Base-by-base conservation (phyloP, 2,329 filamentous ascomycete genomes). In the Pyrenochaeta sp. region DNA sequence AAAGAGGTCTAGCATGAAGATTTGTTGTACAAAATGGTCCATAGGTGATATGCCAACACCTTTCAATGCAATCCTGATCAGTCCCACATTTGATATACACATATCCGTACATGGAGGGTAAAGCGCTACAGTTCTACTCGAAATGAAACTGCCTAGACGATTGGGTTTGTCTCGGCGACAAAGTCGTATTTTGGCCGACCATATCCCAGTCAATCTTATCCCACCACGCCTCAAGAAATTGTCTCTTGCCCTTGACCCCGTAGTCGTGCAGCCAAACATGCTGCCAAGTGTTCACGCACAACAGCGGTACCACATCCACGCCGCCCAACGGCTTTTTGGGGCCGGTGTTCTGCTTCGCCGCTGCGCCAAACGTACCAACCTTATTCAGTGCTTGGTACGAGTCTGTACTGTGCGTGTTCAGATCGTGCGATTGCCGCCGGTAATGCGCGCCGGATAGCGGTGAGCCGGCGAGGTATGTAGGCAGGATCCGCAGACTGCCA, bases 221-320 rank as follows among this genome's bases (percentile, higher is more conserved):
- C 95, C 95, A 99, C 94, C 94, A 98, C 42, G 84, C 84, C 74
- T 91, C 85, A 52, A 93, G 83, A 77, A 87, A 99, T 51, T 82
- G 79, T 52, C 83, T 82, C 87, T 97, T 99, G 49, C 92, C 92
- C 44, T 82, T 84, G 54, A 89, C 77, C 5, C 90, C 90, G 78
- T 91, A 97, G 77, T 98, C 93, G 54, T 86, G 85, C 76, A 98
- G 81, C 87, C 91, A 99, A 8, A 90, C 89, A 79, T 98, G 95
- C 82, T 98, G 90, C 95, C 95, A 99, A 5, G 93, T 97, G 80
- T 93, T 98, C 58, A 98, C 85, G 76, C 94, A 97, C 69, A 99
- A 82, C 59, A 98, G 83, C 12, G 94, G 93, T 55, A 88, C 83
- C 34, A 93, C 78, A 48, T 90, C 85, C 63, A 87, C 84, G 56